Conservation (phyloP, 805 yeast genomes). For the Teunomyces cretensis region DNA sequence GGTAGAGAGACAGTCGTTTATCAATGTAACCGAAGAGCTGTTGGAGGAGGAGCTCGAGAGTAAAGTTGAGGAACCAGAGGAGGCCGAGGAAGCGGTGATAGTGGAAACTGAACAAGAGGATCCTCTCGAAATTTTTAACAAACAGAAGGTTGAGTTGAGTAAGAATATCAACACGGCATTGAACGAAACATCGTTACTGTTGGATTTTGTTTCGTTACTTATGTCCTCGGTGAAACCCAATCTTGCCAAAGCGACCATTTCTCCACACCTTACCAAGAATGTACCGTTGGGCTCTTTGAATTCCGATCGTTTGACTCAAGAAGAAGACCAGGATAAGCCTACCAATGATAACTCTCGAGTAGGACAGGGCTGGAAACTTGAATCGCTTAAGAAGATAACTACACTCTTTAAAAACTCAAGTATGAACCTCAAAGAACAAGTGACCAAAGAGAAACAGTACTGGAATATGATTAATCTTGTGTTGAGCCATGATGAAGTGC, state of each 20-base stretch:
- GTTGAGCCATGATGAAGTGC: slow-evolving; percentile 51
- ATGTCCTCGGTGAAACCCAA: slow-evolving; percentile 81
- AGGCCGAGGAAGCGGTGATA: background rate
- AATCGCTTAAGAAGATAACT: slow-evolving; percentile 60
- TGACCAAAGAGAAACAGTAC: slow-evolving; percentile 60
- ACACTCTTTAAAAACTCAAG: slow-evolving; percentile 52
- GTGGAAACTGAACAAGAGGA: slow-evolving; percentile 12
- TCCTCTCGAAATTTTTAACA: slow-evolving; percentile 43
- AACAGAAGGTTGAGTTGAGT: slow-evolving; percentile 53
- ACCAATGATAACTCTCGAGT: slow-evolving; percentile 32
- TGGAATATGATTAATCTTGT: slow-evolving; percentile 59
- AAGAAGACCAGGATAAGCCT: slow-evolving; percentile 16
- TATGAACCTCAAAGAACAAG: slow-evolving; percentile 50
- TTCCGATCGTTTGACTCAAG: slow-evolving; percentile 38
- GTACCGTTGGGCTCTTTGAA: slow-evolving; percentile 76
- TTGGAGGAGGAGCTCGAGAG: slow-evolving; percentile 46
- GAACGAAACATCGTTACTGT: slow-evolving; percentile 83
- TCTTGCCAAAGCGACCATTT: slow-evolving; percentile 83
- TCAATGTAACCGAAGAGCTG: slow-evolving; percentile 56
- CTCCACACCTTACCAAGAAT: slow-evolving; percentile 73
- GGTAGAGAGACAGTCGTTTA: slow-evolving; percentile 59
- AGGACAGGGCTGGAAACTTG: slow-evolving; percentile 83
- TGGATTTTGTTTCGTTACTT: slow-evolving; percentile 83
- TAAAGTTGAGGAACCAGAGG: slow-evolving; percentile 5
- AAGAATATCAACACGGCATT: slow-evolving; percentile 62